Conservation (phyloP, 2,329 filamentous ascomycete species). For the Nemania sp. region DNA sequence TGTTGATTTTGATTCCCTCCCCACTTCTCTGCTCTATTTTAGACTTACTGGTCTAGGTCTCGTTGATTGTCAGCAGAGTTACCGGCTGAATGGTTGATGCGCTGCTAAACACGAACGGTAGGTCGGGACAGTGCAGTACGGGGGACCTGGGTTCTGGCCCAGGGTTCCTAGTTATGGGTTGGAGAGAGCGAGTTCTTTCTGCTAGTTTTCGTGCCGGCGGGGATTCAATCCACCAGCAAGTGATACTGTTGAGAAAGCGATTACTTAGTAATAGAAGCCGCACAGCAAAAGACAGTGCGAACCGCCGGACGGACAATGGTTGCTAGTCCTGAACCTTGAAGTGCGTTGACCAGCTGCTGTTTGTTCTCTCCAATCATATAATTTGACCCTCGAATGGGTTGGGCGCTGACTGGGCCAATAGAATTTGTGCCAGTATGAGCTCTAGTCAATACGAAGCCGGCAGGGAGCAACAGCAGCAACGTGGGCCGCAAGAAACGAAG, state of each 20-base stretch:
- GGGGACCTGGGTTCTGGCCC: slow-evolving; percentile 34
- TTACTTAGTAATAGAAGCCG: slow-evolving; percentile 11
- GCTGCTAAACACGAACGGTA: slow-evolving; percentile 44
- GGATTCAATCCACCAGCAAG: slow-evolving; percentile 20
- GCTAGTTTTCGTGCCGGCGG: slow-evolving; percentile 14
- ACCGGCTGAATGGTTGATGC: slow-evolving; percentile 46
- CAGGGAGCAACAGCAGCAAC: slow-evolving; percentile 28
- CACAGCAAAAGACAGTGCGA: slow-evolving; percentile 12
- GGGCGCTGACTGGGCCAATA: slow-evolving; percentile 35
- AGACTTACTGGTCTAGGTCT: slow-evolving; percentile 31
- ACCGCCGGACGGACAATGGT: slow-evolving; percentile 9
- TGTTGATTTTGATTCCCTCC: slow-evolving; percentile 13
- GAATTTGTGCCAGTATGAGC: slow-evolving; percentile 14
- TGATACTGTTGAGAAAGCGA: slow-evolving; percentile 5
- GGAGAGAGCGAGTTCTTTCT: slow-evolving; percentile 8
- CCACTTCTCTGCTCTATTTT: slow-evolving; percentile 26
- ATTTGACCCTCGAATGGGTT: slow-evolving; percentile 21
- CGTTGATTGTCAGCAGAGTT: slow-evolving; percentile 47
- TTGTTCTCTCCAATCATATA: slow-evolving; percentile 27
- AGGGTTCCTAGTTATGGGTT: slow-evolving; percentile 27
- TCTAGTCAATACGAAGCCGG: slow-evolving; percentile 32
- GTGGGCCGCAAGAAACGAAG: slow-evolving; percentile 33
- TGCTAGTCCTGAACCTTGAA: slow-evolving; percentile 10
- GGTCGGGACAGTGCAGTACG: slow-evolving; percentile 42
- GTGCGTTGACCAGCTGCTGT: slow-evolving; percentile 23